Percentiles rank a stretch among this genome's conserved stretches.
Evolutionary conservation across 2,329 filamentous ascomycete species (phyloP).

Genomic region (Neopestalotiopsis sp.): DNA sequence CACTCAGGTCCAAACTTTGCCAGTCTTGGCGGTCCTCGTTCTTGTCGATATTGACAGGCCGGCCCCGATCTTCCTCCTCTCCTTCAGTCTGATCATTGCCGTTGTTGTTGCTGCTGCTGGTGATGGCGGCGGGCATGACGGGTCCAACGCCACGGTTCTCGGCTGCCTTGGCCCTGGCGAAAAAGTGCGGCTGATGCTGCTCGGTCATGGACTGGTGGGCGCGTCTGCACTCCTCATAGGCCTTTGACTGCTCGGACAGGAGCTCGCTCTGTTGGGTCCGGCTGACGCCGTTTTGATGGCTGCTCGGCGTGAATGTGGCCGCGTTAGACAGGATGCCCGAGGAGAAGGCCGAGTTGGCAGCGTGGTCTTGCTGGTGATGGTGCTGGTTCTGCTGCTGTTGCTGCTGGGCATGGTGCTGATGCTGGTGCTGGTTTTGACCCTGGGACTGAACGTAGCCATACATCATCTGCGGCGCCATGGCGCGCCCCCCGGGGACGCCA

Average conservation of each 20-base stretch:
- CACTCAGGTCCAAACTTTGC: conserved; percentile 92
- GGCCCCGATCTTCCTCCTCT: conserved; percentile 60
- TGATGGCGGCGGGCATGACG: conserved; percentile 48
- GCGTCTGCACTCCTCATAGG: conserved; percentile 78
- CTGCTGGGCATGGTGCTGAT: conserved; percentile 56
- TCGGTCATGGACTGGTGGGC: conserved; percentile 74
- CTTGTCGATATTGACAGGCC: conserved; percentile 70
- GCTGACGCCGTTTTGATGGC: conserved; percentile 61
- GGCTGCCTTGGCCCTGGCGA: conserved; percentile 72
- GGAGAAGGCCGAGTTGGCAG: conserved; percentile 66
- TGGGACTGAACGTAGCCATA: conserved; percentile 60
- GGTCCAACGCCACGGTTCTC: conserved; percentile 72
- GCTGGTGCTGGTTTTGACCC: conserved; percentile 58
- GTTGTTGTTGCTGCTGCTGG: conserved; percentile 20
- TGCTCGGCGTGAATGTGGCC: conserved; percentile 60
- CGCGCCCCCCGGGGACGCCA: conserved; percentile 66
- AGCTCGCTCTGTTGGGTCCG: conserved; percentile 65
- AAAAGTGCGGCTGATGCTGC: conserved; percentile 70
- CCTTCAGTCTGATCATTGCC: conserved; percentile 58
- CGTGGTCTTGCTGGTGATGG: conserved; percentile 67
- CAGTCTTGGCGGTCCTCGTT: conserved; percentile 78
- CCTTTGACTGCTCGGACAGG: conserved; percentile 85
- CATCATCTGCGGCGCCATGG: conserved; percentile 61
- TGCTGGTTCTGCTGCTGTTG: conserved; percentile 64
- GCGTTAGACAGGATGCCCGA: conserved; percentile 69